Evolutionary conservation across 768 basidiomycete species (phyloP), one percentile per base, ranked within the genome.

Genomic region (Boletus rubroflammeus): DNA sequence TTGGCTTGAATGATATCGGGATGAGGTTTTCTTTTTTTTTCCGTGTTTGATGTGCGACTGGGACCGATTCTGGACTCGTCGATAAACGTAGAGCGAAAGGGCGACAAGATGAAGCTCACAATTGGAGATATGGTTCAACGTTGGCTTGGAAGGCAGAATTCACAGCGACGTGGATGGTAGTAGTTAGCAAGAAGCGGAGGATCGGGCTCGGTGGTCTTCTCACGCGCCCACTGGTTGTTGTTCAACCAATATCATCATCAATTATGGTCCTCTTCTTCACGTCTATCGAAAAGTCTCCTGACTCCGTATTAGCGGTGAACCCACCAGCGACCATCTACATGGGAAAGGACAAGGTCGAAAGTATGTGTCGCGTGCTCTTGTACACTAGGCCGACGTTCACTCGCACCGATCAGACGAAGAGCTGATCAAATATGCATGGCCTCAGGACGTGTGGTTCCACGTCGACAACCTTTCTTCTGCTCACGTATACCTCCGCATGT

Each of bases 401-500:
- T 32, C 59, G 52, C 47, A 48, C 53, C 63, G 58, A 56, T 56
- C 68, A 98, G 96, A 99, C 74, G 96, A 98, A 70, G 94, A 97
- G 46, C 74, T 98, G 47, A 93, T 98, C 63, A 90, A 84, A 72
- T 97, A 93, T 63, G 94, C 89, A 7, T 88, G 87, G 86, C 87
- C 89, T 8, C 83, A 88, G 69, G 90, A 93, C 56, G 73, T 92
- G 50, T 92, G 90, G 92, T 97, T 98, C 60, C 97, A 98, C 71
- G 97, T 99, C 57, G 97, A 98, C 77, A 96, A 95, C 69, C 83
- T 98, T 28, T 96, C 93, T 0, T 97, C 94, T 3, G 94, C 95
- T 1, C 93, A 98, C 69, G 95, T 98, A 38, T 98, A 98, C 69
- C 76, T 98, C n/a, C 87, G 95, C 32, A 83, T 98, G 78, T 81